Conservation (phyloP, 2,329 filamentous ascomycete genomes). For the Exophiala sp. region DNA sequence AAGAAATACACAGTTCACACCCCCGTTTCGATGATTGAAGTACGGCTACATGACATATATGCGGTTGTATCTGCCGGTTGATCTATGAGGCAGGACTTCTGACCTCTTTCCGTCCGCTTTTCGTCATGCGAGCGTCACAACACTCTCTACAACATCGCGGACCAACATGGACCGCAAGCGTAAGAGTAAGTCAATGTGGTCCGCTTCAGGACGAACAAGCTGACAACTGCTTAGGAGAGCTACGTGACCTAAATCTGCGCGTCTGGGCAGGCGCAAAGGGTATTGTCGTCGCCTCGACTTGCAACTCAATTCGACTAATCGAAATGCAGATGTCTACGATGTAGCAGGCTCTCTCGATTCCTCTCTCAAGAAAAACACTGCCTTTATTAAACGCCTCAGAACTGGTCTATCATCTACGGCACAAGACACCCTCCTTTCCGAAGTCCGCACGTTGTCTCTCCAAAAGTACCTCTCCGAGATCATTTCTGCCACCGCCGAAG, state of each 20-base stretch:
- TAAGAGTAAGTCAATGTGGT: conserved; percentile 39
- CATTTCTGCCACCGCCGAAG: conserved; percentile 91
- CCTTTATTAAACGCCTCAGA: conserved; percentile 92
- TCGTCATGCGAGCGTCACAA: conserved; percentile 28
- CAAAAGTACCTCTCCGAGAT: conserved; percentile 98
- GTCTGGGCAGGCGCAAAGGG: conserved; percentile 87
- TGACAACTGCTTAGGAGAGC: conserved; percentile 60
- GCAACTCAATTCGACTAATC: conserved; percentile 11
- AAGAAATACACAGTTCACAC: conserved; percentile 8
- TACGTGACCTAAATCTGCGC: conserved; percentile 79
- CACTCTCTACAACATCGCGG: conserved; percentile 25
- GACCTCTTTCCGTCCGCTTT: conserved; percentile 10
- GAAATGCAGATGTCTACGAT: conserved; percentile 63
- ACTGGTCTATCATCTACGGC: conserved; percentile 78
- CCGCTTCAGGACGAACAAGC: background rate
- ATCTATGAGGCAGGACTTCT: conserved; percentile 12
- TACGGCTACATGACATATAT: conserved; percentile 2
- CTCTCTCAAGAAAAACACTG: conserved; percentile 94
- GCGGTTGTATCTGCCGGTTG: conserved; percentile 11
- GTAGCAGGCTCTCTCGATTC: conserved; percentile 80
- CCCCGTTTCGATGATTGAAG: background rate
- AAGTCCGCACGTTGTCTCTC: conserved; percentile 82
- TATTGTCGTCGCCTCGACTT: conserved; percentile 37
- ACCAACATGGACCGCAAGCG: conserved; percentile 44
- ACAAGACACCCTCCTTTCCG: conserved; percentile 76